Conservation (phyloP, 2,329 filamentous ascomycete genomes). For the Thelonectria blattea region DNA sequence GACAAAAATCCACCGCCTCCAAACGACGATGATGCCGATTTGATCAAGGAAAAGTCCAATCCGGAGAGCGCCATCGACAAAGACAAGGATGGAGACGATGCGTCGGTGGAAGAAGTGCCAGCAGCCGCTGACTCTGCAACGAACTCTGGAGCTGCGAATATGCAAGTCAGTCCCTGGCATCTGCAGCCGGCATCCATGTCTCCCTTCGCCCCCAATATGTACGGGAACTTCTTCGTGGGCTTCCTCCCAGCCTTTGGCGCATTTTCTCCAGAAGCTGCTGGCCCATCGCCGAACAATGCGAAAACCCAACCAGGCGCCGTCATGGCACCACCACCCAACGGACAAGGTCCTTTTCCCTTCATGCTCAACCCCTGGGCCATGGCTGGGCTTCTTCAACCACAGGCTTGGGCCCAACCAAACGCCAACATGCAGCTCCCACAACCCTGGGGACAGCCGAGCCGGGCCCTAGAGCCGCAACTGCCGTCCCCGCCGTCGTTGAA, state of each 20-base stretch:
- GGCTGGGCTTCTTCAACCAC: constrained; percentile 15
- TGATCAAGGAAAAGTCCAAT: not conserved
- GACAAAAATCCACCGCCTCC: constrained; percentile 14
- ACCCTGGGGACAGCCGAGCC: not conserved
- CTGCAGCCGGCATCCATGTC: constrained; percentile 2
- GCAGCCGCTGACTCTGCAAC: not conserved
- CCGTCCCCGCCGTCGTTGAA: constrained; percentile 14
- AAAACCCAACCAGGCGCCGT: no score
- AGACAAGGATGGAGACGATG: constrained; percentile 10
- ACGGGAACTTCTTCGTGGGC: constrained; percentile 14
- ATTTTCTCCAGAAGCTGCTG: not conserved
- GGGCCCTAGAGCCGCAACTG: not conserved
- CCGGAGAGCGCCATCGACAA: not conserved
- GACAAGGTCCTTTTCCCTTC: not conserved
- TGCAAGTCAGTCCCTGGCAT: not conserved
- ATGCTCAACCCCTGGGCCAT: constrained; percentile 22
- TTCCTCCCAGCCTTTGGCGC: constrained; percentile 13
- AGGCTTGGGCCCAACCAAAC: constrained; percentile 3
- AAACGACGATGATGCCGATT: constrained; percentile 10
- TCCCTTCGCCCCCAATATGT: constrained; percentile 8
- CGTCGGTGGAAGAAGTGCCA: not conserved
- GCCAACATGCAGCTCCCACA: constrained; percentile 1
- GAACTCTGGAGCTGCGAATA: not conserved
- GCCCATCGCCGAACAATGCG: not conserved
- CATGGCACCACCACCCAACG: not conserved